These are phyloP conservation scores for Xylaria intraflava DNA, from an alignment of 495 filamentous ascomycete genomes.

Conservation along the genomic window DNA sequence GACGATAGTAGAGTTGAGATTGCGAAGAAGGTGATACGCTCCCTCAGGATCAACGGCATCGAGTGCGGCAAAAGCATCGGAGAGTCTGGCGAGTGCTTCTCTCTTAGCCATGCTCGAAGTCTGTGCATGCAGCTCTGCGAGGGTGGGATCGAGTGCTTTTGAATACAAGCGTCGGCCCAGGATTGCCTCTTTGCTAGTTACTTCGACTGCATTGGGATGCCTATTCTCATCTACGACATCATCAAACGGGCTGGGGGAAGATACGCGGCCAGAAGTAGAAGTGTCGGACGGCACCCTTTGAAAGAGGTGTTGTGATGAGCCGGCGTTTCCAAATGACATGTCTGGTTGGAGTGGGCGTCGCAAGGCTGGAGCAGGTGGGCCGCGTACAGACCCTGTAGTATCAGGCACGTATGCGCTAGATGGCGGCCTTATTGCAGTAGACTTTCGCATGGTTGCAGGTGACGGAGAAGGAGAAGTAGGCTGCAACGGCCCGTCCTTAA, in stretches of 20 bases:
- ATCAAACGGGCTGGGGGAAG: slow-evolving; percentile 30
- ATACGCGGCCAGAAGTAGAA: slow-evolving; percentile 35
- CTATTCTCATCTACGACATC: slow-evolving; percentile 36
- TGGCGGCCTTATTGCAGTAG: slow-evolving; percentile 47
- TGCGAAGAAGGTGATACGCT: slow-evolving; percentile 71
- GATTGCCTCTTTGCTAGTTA: slow-evolving; percentile 68
- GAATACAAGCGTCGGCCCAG: slow-evolving; percentile 73
- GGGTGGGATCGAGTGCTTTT: slow-evolving; percentile 69
- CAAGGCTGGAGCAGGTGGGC: slow-evolving; percentile 45
- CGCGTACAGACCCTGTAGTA: slow-evolving; percentile 36
- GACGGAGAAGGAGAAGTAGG: slow-evolving; percentile 44
- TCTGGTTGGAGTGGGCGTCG: slow-evolving; percentile 76
- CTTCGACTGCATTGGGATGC: slow-evolving; percentile 37
- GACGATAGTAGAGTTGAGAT: slow-evolving; percentile 46
- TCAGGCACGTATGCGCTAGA: slow-evolving; percentile 42
- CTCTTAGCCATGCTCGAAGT: slow-evolving; percentile 68
- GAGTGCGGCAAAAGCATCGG: slow-evolving; percentile 75
- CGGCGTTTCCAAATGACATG: slow-evolving; percentile 83
- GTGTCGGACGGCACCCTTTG: slow-evolving; percentile 72
- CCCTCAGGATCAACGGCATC: slow-evolving; percentile 89
- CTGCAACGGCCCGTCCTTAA: slow-evolving; percentile 50
- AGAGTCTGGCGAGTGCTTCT: slow-evolving; percentile 72
- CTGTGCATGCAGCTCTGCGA: slow-evolving; percentile 76
- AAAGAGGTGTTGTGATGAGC: slow-evolving; percentile 84
- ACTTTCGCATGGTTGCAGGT: slow-evolving; percentile 42